Base-by-base conservation (phyloP, 345 rosid genomes). In the Syzygium grande region DNA sequence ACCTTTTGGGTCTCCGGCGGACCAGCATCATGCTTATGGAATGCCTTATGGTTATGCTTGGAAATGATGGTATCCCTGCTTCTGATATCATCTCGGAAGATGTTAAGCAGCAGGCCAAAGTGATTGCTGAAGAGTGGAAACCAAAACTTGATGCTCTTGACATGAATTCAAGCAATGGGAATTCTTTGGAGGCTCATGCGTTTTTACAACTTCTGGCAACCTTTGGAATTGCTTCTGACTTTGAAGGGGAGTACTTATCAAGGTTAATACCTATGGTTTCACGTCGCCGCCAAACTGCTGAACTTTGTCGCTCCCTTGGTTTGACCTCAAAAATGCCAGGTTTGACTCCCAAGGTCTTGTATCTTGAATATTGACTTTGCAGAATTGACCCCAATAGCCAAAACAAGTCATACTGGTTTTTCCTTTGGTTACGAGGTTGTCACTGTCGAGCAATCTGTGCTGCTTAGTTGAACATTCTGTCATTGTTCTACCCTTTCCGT, bases 11-110 rank as follows among this genome's bases (percentile, higher is more conserved):
- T 89, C 92, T 97, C 84, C 98, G 99, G 85, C 93, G 99, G 85
- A 98, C 99, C 59, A 96, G 99, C 89, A 98, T 98, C 91, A 96
- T 98, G 99, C 90, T 98, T 94, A 96, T 98, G 99, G 99, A 98
- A 78, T 98, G 99, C 94, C 99, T 97, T 87, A 93, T 96, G 92
- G 88, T 93, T 89, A 89, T 98, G 93, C 93, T 98, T 17, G 90
- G 89, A 30, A 89, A 90, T 89, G 87, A 91, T 86, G 94, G 94
- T 88, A 55, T 88, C 85, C 88, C 96, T 84, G 85, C 92, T 85
- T 91, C 92, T 88, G 89, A 92, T 89, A 88, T 96, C 46, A 95
- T 97, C 89, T 92, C 96, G 5, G 94, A 94, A 85, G 93, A 92
- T 88, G 90, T 97, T 89, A 94, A 96, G 93, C 92, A 87, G 87